Conservation (phyloP, 371 early-diverging fungal species). For the Mortierella sp. region DNA sequence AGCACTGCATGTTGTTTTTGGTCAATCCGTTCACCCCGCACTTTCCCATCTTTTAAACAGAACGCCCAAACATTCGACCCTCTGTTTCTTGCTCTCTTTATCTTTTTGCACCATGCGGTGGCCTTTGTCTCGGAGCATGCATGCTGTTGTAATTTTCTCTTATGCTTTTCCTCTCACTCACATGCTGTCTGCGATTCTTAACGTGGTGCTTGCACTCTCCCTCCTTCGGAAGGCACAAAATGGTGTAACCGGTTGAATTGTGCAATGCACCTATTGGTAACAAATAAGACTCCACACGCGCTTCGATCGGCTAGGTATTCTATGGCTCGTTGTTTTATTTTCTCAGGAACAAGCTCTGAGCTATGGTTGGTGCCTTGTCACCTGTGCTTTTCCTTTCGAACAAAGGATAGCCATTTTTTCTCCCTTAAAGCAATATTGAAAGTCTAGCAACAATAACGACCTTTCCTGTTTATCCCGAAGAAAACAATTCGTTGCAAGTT, state of each 20-base stretch:
- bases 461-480: slow-evolving; percentile 4
- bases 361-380: not conserved
- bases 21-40: slow-evolving; percentile 10
- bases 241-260: not conserved
- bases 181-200: not conserved
- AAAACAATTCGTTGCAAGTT: not conserved
- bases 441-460: not conserved
- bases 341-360: not conserved
- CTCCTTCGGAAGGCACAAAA: slow-evolving; percentile 7
- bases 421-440: not conserved
- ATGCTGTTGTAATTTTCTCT: not conserved
- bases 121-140: not conserved
- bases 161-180: not conserved
- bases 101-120: not conserved
- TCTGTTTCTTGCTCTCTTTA: not conserved
- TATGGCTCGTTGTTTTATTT: not conserved
- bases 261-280: not conserved
- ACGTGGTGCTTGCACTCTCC: not conserved
- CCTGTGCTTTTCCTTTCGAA: not conserved
- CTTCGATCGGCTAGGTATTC: not conserved
- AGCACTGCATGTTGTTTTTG: not conserved
- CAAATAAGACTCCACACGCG: not conserved
- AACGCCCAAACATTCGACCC: not conserved
- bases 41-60: not conserved
- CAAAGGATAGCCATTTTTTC: not conserved